These are phyloP conservation scores for Fusarium redolens DNA, from an alignment of 2,329 filamentous ascomycete species.

Conservation along the genomic window DNA sequence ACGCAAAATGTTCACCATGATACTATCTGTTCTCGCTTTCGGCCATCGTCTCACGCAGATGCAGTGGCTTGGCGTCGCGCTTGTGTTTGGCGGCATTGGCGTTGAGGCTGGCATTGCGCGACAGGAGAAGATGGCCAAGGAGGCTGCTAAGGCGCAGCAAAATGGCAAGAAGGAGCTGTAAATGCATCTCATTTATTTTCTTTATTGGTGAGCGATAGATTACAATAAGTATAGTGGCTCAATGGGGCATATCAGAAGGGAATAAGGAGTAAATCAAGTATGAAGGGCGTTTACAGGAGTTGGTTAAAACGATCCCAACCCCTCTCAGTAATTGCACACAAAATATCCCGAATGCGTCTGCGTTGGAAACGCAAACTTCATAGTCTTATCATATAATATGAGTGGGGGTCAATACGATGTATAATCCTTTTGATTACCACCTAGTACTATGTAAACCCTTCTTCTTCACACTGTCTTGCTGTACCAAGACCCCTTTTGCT, in stretches of 20 bases:
- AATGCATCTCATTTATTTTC: background rate
- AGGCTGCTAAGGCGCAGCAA: slow-evolving; percentile 63
- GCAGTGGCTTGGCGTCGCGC: slow-evolving; percentile 91
- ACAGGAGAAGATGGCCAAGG: slow-evolving; percentile 85
- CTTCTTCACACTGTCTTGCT: slow-evolving; percentile 11
- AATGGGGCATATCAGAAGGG: background rate
- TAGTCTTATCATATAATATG: background rate
- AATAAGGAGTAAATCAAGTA: background rate
- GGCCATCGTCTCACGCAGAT: slow-evolving; percentile 87
- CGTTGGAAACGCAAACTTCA: background rate
- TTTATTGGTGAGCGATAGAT: background rate
- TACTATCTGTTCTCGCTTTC: slow-evolving; percentile 93
- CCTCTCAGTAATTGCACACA: background rate
- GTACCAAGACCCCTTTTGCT: slow-evolving; percentile 24
- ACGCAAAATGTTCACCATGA: slow-evolving; percentile 99
- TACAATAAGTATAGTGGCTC: background rate
- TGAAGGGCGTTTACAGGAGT: background rate
- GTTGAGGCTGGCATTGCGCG: slow-evolving; percentile 86
- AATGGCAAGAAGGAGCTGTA: slow-evolving; percentile 50
- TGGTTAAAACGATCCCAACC: background rate
- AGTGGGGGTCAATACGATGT: background rate
- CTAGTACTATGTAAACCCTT: slow-evolving; percentile 8
- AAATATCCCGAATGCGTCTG: background rate
- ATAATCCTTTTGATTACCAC: slow-evolving; percentile 31
- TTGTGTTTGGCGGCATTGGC: slow-evolving; percentile 96